Evolutionary conservation across 2,329 filamentous ascomycete genomes (phyloP).

Genomic region (Trichoderma sp.): DNA sequence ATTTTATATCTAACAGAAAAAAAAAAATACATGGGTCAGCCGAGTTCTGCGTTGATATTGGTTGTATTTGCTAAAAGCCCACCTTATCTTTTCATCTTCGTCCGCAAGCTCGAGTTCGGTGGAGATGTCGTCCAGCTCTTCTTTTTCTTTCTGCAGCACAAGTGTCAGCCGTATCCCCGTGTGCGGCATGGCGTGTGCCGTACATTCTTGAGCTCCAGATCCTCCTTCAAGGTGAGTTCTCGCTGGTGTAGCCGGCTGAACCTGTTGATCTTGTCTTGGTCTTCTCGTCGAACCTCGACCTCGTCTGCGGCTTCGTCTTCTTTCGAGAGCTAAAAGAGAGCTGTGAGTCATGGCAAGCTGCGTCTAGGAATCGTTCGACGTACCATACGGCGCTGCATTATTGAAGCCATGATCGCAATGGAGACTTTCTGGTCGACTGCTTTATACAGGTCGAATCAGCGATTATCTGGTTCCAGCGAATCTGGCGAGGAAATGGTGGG

Average conservation of each 20-base stretch:
- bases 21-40: background rate
- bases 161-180: slow-evolving; percentile 24
- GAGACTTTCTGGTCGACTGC: background rate
- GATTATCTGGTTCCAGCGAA: background rate
- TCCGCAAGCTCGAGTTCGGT: slow-evolving; percentile 91
- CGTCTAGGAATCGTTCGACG: background rate
- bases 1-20: slow-evolving; percentile 75
- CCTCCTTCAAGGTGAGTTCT: slow-evolving; percentile 73
- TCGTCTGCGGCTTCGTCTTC: slow-evolving; percentile 86
- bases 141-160: slow-evolving; percentile 81
- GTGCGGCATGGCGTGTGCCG: slow-evolving; percentile 26
- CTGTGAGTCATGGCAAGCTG: background rate
- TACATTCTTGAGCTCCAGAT: slow-evolving; percentile 76
- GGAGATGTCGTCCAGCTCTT: slow-evolving; percentile 90
- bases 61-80: slow-evolving; percentile 40
- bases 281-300: slow-evolving; percentile 89
- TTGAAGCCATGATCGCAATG: slow-evolving; percentile 37
- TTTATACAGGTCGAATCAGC: background rate
- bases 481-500: background rate
- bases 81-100: slow-evolving; percentile 92
- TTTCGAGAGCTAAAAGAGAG: slow-evolving; percentile 70
- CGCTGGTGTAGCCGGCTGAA: slow-evolving; percentile 94
- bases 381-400: slow-evolving; percentile 62
- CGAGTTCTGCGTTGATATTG: background rate
- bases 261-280: slow-evolving; percentile 98